phyloP scores from a whole-genome alignment of 495 filamentous ascomycete species.

The Saxophila tyrrhenica region DNA sequence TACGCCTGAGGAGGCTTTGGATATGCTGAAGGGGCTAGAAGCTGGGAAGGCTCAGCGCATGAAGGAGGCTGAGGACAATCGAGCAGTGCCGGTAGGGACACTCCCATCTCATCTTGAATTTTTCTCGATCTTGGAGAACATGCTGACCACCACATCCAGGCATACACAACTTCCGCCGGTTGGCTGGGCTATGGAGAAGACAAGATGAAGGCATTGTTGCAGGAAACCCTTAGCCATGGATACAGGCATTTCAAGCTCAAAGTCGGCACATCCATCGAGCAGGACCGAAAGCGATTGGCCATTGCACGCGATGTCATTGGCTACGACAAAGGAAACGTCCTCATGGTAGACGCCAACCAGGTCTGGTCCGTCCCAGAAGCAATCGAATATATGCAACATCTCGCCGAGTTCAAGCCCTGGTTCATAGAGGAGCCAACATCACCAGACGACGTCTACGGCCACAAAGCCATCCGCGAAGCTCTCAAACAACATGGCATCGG shows the following conservation, averaged over 20 bases:
- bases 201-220: conserved; percentile 63
- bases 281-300: conserved; percentile 53
- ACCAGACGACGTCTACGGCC: conserved; percentile 83
- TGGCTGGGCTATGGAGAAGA: conserved; percentile 84
- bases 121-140: too few relatives aligned
- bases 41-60: conserved; percentile 55
- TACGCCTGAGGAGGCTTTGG: conserved; percentile 71
- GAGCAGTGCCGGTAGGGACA: conserved; percentile 72
- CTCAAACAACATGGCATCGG: conserved; percentile 63
- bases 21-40: conserved; percentile 52
- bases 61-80: conserved; percentile 53
- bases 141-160: too few relatives aligned
- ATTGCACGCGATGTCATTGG: conserved; percentile 79
- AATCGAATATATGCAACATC: conserved; percentile 73
- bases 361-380: conserved; percentile 89
- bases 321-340: conserved; percentile 71
- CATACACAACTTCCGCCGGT: conserved; percentile 83
- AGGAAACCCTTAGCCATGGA: conserved; percentile 60
- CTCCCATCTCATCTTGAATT: too few relatives aligned
- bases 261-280: conserved; percentile 61
- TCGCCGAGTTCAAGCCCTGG: conserved; percentile 82
- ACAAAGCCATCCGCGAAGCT: conserved; percentile 72
- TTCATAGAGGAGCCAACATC: conserved; percentile 97
- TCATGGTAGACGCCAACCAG: conserved; percentile 96
- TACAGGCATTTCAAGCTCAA: conserved; percentile 91